Evolutionary conservation across 495 filamentous ascomycete genomes (phyloP).

Genomic region (Neurospora sp.): DNA sequence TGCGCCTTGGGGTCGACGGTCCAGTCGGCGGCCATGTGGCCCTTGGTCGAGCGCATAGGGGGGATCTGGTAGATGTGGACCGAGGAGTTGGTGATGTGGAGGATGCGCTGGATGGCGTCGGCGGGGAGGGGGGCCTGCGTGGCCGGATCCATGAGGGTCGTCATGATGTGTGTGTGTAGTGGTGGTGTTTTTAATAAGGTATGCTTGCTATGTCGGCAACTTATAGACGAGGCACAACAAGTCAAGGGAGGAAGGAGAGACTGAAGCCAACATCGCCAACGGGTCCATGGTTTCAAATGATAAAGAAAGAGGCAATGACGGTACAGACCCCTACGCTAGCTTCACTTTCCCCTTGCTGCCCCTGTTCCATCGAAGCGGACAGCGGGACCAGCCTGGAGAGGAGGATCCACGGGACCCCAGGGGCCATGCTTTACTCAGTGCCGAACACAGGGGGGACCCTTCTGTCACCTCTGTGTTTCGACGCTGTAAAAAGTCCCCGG

Average conservation of each 20-base stretch:
- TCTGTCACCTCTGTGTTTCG: not conserved
- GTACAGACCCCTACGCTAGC: not conserved
- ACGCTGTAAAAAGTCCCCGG: not conserved
- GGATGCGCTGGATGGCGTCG: slow-evolving; percentile 68
- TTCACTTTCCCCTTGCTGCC: not conserved
- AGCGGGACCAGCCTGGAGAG: not conserved
- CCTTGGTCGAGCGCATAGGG: slow-evolving; percentile 56
- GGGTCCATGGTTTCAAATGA: not conserved
- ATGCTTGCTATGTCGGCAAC: not conserved
- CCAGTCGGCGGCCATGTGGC: slow-evolving; percentile 66
- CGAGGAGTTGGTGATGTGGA: slow-evolving; percentile 50
- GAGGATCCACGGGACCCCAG: not conserved
- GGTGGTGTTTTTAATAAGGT: not conserved
- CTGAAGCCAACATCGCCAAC: not conserved
- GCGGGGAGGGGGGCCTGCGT: slow-evolving; percentile 47
- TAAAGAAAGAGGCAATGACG: not conserved
- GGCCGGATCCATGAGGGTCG: slow-evolving; percentile 42
- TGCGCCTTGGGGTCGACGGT: slow-evolving; percentile 57
- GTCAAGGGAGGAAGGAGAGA: not conserved
- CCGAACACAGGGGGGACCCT: not conserved
- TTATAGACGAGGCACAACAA: not conserved
- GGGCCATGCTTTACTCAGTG: too few species aligned
- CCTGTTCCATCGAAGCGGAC: not conserved
- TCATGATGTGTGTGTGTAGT: slow-evolving; percentile 19
- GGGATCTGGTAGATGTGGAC: slow-evolving; percentile 79